Evolutionary conservation across 371 early-diverging fungal genomes (phyloP).

Genomic region (Rhizopus sp.): DNA sequence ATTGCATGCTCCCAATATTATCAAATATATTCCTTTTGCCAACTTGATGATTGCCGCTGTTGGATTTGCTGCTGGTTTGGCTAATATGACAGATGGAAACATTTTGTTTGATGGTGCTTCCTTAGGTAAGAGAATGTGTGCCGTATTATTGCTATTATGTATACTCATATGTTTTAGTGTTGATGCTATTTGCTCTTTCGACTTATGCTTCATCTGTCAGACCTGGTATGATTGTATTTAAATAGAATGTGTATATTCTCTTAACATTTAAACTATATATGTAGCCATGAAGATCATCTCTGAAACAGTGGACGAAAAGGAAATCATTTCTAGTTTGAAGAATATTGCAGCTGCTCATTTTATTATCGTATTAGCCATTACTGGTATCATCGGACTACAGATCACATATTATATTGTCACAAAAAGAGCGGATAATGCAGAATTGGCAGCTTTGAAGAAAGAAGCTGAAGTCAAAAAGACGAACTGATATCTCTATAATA

Average conservation of each 20-base stretch:
- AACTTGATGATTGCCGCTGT: slow-evolving; percentile 48
- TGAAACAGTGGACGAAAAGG: slow-evolving; percentile 18
- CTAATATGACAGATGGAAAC: slow-evolving; percentile 47
- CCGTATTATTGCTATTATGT: not conserved
- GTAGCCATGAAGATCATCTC: slow-evolving; percentile 28
- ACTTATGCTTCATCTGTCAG: slow-evolving; percentile 49
- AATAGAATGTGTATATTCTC: slow-evolving; percentile 2
- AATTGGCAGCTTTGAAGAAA: slow-evolving; percentile 10
- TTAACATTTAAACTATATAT: not conserved
- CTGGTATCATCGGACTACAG: slow-evolving; percentile 52
- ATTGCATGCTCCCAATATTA: slow-evolving; percentile 41
- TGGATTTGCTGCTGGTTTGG: slow-evolving; percentile 51
- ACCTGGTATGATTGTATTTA: slow-evolving; percentile 32
- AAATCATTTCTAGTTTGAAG: slow-evolving; percentile 31
- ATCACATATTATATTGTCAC: slow-evolving; percentile 47
- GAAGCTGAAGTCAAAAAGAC: slow-evolving; percentile 18
- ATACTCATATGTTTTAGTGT: slow-evolving; percentile 15
- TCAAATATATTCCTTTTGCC: slow-evolving; percentile 49
- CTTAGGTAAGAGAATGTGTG: slow-evolving; percentile 31
- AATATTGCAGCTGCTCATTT: slow-evolving; percentile 55
- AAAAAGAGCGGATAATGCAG: slow-evolving; percentile 33
- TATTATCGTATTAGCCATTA: slow-evolving; percentile 49
- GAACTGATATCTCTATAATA: slow-evolving; percentile 10
- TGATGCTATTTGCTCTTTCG: slow-evolving; percentile 50
- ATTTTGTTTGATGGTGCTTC: slow-evolving; percentile 55